Evolutionary conservation across 768 basidiomycete species (phyloP), one percentile per base, ranked within the genome.

Genomic region (Omphalotus guepiniiformis): DNA sequence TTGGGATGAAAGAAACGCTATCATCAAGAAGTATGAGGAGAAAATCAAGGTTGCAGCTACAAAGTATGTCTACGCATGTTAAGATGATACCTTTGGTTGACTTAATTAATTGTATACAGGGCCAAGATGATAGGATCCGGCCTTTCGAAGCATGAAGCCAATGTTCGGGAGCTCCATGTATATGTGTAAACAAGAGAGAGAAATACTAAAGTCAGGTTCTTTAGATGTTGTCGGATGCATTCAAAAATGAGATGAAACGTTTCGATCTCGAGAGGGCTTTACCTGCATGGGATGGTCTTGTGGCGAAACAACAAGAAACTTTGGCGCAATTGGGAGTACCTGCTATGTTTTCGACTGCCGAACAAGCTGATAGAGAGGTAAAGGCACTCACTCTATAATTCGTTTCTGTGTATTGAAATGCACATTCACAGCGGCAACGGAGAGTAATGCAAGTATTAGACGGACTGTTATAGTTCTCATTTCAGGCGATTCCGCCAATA

Each of bases 211-310:
- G 30, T 21, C 27, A 15, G 13, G 29, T 48, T 50, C 39, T 39
- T 42, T 61, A 93, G 90, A 80, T 73, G 73, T 66, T 91, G 54
- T 74, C 77, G 39, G 75, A 76, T 39, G 74, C 76, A 19, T 82
- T 83, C 65, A 78, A 75, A 50, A 78, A 71, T 54, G 88, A 89
- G 51, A 60, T 91, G 29, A 66, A 62, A 30, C 76, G 72, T 52
- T 90, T 90, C 58, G 89, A 91, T 58, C 56, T 56, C n/a, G 80
- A 88, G 42, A 74, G 83, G 29, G 83, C 73, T 8, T 62, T 91
- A 5, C 71, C 80, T 2, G 84, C 86, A 7, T 93, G 88, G 87
- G 88, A 88, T 57, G 78, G 76, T 16, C 71, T 92, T n/a, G 62
- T 83, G 16, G 66, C 76, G 41, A 79, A 77, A 55, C 90, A 93